Conservation (phyloP, 208 protist genomes). For the Crithidia brevicula region DNA sequence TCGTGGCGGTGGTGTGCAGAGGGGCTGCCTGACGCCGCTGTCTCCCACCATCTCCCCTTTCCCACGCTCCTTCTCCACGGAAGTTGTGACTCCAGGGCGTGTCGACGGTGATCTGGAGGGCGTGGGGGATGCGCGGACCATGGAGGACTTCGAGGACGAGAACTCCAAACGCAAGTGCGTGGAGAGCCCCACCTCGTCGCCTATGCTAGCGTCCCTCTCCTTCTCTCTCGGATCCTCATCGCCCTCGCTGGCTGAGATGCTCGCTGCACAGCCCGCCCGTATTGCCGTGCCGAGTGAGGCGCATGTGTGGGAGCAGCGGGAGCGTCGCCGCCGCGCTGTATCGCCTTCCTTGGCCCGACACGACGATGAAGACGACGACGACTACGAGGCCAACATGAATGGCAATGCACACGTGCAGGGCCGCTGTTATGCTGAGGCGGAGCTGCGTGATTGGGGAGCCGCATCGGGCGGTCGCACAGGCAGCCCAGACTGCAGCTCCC, state of each 20-base stretch:
- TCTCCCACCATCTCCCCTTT: background rate
- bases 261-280: slow-evolving; percentile 9
- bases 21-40: slow-evolving; percentile 1
- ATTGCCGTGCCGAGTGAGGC: slow-evolving; percentile 18
- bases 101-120: background rate
- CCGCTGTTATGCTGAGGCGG: too few relatives aligned
- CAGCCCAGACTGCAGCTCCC: too few relatives aligned
- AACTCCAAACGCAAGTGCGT: slow-evolving; percentile 24
- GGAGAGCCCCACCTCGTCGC: slow-evolving; percentile 25
- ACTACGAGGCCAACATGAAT: background rate
- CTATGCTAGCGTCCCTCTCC: slow-evolving; percentile 7
- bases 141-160: slow-evolving; percentile 34
- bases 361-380: slow-evolving; percentile 14
- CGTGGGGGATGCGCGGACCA: slow-evolving; percentile 14
- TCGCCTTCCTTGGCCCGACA: slow-evolving; percentile 42
- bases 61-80: background rate
- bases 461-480: too few relatives aligned
- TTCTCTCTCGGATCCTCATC: slow-evolving; percentile 12
- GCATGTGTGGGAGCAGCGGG: slow-evolving; percentile 25
- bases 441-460: too few relatives aligned
- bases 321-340: slow-evolving; percentile 26
- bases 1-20: background rate
- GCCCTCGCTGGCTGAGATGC: slow-evolving; percentile 24
- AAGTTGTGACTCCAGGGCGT: background rate
- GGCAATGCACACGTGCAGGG: too few relatives aligned